Evolutionary conservation across 2,329 filamentous ascomycete genomes (phyloP), one percentile per base, ranked within the genome.

Genomic region (Colletotrichum sp.): DNA sequence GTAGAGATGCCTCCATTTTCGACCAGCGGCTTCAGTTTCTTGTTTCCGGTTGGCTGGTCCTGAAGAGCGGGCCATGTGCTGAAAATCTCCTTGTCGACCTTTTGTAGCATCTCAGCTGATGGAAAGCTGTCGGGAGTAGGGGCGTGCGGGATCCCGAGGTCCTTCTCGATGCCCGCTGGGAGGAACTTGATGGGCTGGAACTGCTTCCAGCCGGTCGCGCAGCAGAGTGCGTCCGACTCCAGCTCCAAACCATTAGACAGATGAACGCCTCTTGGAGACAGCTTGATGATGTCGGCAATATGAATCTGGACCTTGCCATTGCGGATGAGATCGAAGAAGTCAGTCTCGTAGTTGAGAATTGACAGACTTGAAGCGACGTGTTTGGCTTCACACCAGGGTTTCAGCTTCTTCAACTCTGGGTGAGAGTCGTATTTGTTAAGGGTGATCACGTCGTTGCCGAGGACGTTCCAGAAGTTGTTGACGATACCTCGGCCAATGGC

Each of bases 191-290:
- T 81, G 0, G 89, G 86, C 1, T 89, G 87, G 3, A 85, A 82
- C 59, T 89, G 86, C 78, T 89, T 88, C 92, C 92, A 93, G 4
- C 92, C 92, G 0, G 91, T 93, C 21, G 87, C 88, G 78, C 88
- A 91, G 73, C 91, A 84, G 4, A 93, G 80, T 0, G 86, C 86
- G 79, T 93, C 90, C 0, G 89, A 85, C 8, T 86, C 77, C 10
- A 93, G 78, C 0, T 77, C 80, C 1, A 85, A 87, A 12, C 89
- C 89, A 71, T 88, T 86, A 4, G 88, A 87, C 9, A 93, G 87
- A 63, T 89, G 85, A 0, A 93, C 87, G 0, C 84, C 86, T 18
- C 85, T 81, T 3, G 84, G 79, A 9, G 85, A 84, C 7, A 93
- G 84, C 24, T 82, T 80, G 2, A 82, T 82, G 9, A 93, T 85